These are phyloP conservation scores for Amanita thiersii DNA, from an alignment of 768 basidiomycete species.

Conservation along the genomic window DNA sequence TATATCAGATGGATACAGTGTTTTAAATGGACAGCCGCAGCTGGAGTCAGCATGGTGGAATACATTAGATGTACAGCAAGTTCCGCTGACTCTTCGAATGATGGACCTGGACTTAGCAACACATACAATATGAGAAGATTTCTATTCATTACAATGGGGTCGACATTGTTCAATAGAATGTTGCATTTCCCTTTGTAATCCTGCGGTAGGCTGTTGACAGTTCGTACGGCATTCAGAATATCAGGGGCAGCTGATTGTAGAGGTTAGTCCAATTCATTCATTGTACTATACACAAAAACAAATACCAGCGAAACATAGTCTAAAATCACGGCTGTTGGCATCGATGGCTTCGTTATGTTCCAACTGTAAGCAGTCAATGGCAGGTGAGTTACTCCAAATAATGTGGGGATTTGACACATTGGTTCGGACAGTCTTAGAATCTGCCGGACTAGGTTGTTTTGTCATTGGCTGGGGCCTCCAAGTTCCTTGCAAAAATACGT, in stretches of 20 bases:
- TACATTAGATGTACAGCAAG: slow-evolving; percentile 35
- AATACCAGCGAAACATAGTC: slow-evolving; percentile 26
- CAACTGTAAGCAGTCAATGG: slow-evolving; percentile 25
- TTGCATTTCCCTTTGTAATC: slow-evolving; percentile 16
- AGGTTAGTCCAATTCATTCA: not conserved
- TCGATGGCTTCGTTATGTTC: slow-evolving; percentile 21
- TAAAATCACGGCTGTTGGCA: slow-evolving; percentile 17
- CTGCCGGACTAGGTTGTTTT: not conserved
- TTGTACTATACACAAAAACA: not conserved
- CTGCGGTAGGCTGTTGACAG: slow-evolving; percentile 18
- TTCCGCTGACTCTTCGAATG: slow-evolving; percentile 33
- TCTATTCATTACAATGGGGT: slow-evolving; percentile 15
- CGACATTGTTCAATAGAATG: slow-evolving; percentile 17
- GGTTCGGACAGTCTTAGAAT: too few species aligned
- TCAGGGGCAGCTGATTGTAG: slow-evolving; percentile 10
- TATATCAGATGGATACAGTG: slow-evolving; percentile 28
- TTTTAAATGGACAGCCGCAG: slow-evolving; percentile 25
- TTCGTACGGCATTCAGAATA: slow-evolving; percentile 22
- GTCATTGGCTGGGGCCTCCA: not conserved
- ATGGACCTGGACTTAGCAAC: slow-evolving; percentile 21
- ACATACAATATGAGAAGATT: slow-evolving; percentile 19
- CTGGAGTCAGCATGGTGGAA: slow-evolving; percentile 26
- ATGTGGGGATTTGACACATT: slow-evolving; percentile 12
- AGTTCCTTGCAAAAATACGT: slow-evolving; percentile 14
- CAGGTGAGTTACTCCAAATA: slow-evolving; percentile 18